Conservation (phyloP, 345 rosid genomes). For the Nasturtium officinale region DNA sequence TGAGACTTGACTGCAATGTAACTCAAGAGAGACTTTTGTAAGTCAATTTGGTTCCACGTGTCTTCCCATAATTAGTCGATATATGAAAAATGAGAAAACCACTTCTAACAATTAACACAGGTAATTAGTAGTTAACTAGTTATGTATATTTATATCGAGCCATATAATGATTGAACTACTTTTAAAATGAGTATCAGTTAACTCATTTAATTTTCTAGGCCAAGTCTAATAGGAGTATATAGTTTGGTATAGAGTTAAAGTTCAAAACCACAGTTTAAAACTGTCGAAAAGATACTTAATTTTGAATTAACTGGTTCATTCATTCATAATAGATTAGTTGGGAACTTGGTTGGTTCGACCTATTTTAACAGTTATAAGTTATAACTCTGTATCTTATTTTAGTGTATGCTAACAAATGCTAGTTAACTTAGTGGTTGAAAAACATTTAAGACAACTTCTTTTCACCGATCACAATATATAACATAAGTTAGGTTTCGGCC, state of each 20-base stretch:
- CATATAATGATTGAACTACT: neutral
- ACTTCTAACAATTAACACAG: neutral
- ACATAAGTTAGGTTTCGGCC: neutral
- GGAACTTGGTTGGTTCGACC: slow-evolving; percentile 29
- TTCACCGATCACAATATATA: slow-evolving; percentile 9
- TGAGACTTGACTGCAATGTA: neutral
- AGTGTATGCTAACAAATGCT: slow-evolving; percentile 16
- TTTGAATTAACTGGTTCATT: slow-evolving; percentile 9
- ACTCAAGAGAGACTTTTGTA: neutral
- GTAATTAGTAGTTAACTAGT: neutral
- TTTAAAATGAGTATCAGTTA: neutral
- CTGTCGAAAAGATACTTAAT: neutral
- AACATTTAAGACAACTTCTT: slow-evolving; percentile 25
- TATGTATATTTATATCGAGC: neutral
- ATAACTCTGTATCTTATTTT: neutral
- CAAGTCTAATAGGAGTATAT: neutral
- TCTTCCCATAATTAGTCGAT: neutral
- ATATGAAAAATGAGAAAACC: neutral
- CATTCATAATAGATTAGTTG: slow-evolving; percentile 3
- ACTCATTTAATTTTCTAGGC: neutral
- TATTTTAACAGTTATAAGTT: neutral
- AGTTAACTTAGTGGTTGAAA: slow-evolving; percentile 32
- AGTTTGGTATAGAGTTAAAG: neutral
- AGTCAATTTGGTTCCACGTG: neutral
- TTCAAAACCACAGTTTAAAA: neutral